These are phyloP conservation scores for Salix viminalis DNA, from an alignment of 345 rosid genomes.

Conservation along the genomic window DNA sequence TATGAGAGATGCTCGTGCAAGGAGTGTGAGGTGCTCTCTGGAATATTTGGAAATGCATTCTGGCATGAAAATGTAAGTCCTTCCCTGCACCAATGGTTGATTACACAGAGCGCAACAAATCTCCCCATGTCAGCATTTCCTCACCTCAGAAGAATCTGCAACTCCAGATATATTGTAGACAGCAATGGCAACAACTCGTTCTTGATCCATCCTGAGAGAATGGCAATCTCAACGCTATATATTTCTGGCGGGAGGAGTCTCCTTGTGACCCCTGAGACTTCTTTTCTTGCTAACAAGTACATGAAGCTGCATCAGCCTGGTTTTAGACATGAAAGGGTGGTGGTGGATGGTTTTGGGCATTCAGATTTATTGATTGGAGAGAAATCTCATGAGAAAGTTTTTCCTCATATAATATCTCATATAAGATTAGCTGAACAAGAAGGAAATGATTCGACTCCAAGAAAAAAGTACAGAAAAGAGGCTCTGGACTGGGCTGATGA, in stretches of 20 bases:
- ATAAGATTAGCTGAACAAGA: slow-evolving; percentile 30
- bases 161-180: slow-evolving; percentile 36
- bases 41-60: slow-evolving; percentile 44
- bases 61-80: slow-evolving; percentile 41
- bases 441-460: slow-evolving; percentile 10
- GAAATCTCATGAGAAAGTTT: slow-evolving; percentile 31
- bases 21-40: slow-evolving; percentile 41
- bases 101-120: slow-evolving; percentile 17
- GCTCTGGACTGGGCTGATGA: slow-evolving; percentile 37
- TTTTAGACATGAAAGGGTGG: slow-evolving; percentile 39
- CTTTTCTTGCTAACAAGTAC: slow-evolving; percentile 44
- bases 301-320: slow-evolving; percentile 40
- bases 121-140: slow-evolving; percentile 45
- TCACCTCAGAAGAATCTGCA: slow-evolving; percentile 43
- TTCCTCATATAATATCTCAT: slow-evolving; percentile 38
- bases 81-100: slow-evolving; percentile 36
- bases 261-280: slow-evolving; percentile 40
- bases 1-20: slow-evolving; percentile 35
- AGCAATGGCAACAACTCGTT: slow-evolving; percentile 29
- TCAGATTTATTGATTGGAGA: slow-evolving; percentile 42
- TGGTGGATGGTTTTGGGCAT: slow-evolving; percentile 45
- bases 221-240: slow-evolving; percentile 35
- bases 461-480: slow-evolving; percentile 11
- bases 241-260: slow-evolving; percentile 33
- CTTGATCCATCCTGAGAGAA: slow-evolving; percentile 16